Evolutionary conservation across 495 filamentous ascomycete genomes (phyloP), one percentile per base, ranked within the genome.

Genomic region (Penicillium cinerascens): DNA sequence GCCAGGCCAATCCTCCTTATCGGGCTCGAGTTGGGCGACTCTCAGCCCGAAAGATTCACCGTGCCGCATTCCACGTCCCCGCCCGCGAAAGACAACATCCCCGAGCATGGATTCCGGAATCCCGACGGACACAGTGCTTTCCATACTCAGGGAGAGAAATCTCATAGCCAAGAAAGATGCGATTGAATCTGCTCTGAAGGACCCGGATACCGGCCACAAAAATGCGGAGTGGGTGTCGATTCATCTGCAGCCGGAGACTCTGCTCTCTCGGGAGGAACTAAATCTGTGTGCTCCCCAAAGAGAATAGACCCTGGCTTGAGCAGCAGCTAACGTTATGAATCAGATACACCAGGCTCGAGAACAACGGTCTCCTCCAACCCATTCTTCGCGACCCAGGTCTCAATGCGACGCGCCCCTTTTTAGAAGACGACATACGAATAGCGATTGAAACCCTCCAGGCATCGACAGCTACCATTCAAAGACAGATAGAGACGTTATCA

Each of bases 201-300:
- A 71, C 45, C 43, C 39, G 2, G 29, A 40, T 15, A 29, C 48
- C 15, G 51, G 49, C 42, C 20, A 42, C 25, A 44, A 54, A 21
- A 66, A 64, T 55, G 54, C 51, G 41, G 55, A 72, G 51, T 75
- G 74, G 72, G 61, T 66, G 17, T 52, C 58, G 16, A 67, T 60
- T 27, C 63, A 73, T 47, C 48, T 76, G 21, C 57, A 39, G 35
- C 51, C 58, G 1, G 64, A 69, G 36, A 72, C 70, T 5, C 57
- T 77, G 21, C 60, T 77, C 37, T 74, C 72, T 8, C 61, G 64
- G 37, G 74, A 77, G 43, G 74, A 77, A 55, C 56, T 73, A 13
- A 48, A 46, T 38, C 43, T 75, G 74, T 74, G 63, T 33, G 63
- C 15, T 35, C 22, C 36, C n/a, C 20, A 17, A 39, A 25, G 49